A percentile compares a stretch with the other conserved stretches of the same genome.
These are phyloP conservation scores for Mariannaea sp. DNA, from an alignment of 2,329 filamentous ascomycete species.

Conservation along the genomic window DNA sequence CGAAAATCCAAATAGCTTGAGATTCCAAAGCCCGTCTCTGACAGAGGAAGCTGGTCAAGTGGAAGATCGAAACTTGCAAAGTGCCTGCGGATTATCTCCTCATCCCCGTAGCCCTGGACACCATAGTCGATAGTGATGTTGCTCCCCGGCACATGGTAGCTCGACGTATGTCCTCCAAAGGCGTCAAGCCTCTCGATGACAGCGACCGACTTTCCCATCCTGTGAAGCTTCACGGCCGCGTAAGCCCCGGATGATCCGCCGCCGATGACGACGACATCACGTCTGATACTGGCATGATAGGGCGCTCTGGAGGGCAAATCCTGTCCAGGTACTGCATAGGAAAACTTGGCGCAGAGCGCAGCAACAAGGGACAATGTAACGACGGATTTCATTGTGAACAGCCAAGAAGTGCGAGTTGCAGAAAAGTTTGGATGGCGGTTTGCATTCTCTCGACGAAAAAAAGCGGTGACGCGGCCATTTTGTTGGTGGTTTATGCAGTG, in stretches of 20 bases:
- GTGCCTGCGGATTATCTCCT: conserved; percentile 14
- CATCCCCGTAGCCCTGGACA: conserved; percentile 26
- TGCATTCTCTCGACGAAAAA: neutral
- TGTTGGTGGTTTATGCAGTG: conserved; percentile 27
- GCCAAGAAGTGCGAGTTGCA: conserved; percentile 16
- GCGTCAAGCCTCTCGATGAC: conserved; percentile 19
- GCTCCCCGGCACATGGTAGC: conserved; percentile 22
- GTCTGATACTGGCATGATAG: conserved; percentile 11
- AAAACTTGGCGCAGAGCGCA: conserved; percentile 14
- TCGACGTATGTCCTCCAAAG: conserved; percentile 28
- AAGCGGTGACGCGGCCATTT: conserved; percentile 25
- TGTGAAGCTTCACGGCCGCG: conserved; percentile 25
- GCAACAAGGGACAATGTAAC: conserved; percentile 29
- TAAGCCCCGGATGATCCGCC: conserved; percentile 28
- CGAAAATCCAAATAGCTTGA: conserved; percentile 26
- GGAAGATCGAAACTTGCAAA: conserved; percentile 26
- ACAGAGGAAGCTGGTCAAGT: conserved; percentile 10
- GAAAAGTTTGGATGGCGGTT: conserved; percentile 4
- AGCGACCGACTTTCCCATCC: conserved; percentile 27
- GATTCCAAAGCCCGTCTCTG: conserved; percentile 21
- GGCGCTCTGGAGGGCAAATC: neutral
- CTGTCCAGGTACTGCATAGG: conserved; percentile 11
- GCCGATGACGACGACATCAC: conserved; percentile 26
- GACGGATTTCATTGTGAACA: conserved; percentile 24
- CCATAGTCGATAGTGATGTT: conserved; percentile 28